Conservation (phyloP, 1,284 basidiomycete genomes). For the Leccinum subspadiceum region DNA sequence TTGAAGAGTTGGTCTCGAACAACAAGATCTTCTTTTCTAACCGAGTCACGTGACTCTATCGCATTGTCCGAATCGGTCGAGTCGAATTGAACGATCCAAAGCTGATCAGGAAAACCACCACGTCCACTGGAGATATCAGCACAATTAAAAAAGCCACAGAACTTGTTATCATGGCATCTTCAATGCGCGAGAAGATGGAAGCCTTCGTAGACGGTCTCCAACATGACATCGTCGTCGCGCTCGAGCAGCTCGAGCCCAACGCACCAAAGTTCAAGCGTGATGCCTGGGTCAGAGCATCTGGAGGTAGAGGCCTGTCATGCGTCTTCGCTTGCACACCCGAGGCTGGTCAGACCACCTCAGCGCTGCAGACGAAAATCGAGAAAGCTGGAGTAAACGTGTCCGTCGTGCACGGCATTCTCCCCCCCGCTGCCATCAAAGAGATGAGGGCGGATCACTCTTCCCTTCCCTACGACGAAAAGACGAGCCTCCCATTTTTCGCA, state of each 20-base stretch:
- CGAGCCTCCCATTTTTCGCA: conserved; percentile 87
- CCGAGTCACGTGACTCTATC: conserved; percentile 28
- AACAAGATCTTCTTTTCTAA: conserved; percentile 8
- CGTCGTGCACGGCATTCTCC: conserved; percentile 86
- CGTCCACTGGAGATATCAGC: not conserved
- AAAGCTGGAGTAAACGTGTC: conserved; percentile 98
- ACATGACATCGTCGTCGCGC: conserved; percentile 74
- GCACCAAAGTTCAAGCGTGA: conserved; percentile 82
- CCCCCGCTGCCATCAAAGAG: conserved; percentile 86
- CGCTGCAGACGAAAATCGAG: conserved; percentile 67
- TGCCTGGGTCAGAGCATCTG: conserved; percentile 80
- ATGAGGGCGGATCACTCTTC: conserved; percentile 92
- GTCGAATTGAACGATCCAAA: not conserved
- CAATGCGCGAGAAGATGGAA: conserved; percentile 81
- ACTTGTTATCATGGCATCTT: conserved; percentile 14
- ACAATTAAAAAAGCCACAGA: not conserved
- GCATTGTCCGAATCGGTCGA: not conserved
- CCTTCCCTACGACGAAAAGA: conserved; percentile 64
- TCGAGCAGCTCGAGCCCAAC: conserved; percentile 78
- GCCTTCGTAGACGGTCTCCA: conserved; percentile 81
- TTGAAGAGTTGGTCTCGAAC: not conserved
- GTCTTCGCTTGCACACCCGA: conserved; percentile 71
- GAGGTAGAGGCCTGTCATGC: conserved; percentile 87
- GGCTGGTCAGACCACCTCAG: conserved; percentile 24
- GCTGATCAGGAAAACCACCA: not conserved